Evolutionary conservation across 495 filamentous ascomycete species (phyloP).

Genomic region (Hyaloscypha hepaticicola): DNA sequence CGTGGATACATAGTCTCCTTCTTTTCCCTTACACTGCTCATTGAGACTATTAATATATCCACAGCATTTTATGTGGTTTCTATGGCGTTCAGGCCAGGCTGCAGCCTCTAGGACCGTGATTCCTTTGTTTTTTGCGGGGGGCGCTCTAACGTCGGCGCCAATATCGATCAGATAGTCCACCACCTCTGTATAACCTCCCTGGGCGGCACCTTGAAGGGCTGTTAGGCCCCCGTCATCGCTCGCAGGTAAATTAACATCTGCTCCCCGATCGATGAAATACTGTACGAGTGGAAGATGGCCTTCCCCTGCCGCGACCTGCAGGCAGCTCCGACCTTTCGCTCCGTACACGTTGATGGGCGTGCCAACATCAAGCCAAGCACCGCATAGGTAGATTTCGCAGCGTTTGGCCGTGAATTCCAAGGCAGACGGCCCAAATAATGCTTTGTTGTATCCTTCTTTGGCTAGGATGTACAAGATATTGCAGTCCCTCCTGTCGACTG

Average conservation of each 20-base stretch:
- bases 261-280: not conserved
- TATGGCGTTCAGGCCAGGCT: no score
- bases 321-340: no score
- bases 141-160: constrained; percentile 16
- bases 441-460: no score
- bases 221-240: not conserved
- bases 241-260: not conserved
- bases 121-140: constrained; percentile 18
- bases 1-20: no score
- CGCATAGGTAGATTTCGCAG: not conserved
- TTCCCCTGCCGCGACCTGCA: constrained; percentile 15
- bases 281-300: not conserved
- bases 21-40: no score
- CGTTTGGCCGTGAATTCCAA: no score
- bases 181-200: constrained; percentile 4
- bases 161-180: not conserved
- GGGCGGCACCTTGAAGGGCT: constrained; percentile 13
- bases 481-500: no score
- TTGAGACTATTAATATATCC: no score
- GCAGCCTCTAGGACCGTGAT: constrained; percentile 8
- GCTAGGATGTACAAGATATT: no score
- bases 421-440: no score
- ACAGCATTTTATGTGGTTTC: no score
- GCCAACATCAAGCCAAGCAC: constrained; percentile 6
- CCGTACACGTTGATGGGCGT: constrained; percentile 22